A percentile compares a stretch with the other conserved stretches of the same genome.
phyloP scores from a whole-genome alignment of 2,329 filamentous ascomycete species.

The Sporothrix sp. region DNA sequence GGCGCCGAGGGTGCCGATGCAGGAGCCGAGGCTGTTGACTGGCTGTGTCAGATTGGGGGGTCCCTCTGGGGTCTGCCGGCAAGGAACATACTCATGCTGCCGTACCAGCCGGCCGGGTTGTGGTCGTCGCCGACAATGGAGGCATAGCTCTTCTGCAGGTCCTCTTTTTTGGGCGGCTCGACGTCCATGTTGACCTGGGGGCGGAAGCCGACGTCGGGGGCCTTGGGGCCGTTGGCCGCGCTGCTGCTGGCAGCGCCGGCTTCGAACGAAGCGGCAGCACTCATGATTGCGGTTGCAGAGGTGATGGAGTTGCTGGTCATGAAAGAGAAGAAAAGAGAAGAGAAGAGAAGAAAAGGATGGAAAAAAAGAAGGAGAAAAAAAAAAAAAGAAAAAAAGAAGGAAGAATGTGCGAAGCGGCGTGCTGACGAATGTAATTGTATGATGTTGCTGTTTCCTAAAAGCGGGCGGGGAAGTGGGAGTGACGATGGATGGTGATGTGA shows the following conservation, averaged over 20 bases:
- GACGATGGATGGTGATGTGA: neutral
- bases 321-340: neutral
- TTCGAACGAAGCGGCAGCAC: neutral
- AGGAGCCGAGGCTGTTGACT: slow-evolving; percentile 50
- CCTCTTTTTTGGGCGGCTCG: slow-evolving; percentile 68
- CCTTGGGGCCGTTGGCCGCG: neutral
- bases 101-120: slow-evolving; percentile 78
- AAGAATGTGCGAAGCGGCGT: neutral
- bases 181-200: slow-evolving; percentile 54
- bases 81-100: slow-evolving; percentile 70
- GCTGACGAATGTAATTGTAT: neutral
- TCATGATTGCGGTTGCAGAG: neutral
- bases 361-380: too few species aligned
- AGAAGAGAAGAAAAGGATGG: too few species aligned
- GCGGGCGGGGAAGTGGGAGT: neutral
- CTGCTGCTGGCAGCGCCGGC: neutral
- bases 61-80: too few species aligned
- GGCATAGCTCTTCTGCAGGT: slow-evolving; percentile 77
- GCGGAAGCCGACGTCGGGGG: slow-evolving; percentile 32
- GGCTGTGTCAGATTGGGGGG: neutral
- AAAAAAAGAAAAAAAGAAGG: neutral
- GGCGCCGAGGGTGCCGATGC: slow-evolving; percentile 71
- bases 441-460: neutral
- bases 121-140: slow-evolving; percentile 53
- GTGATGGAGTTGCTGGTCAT: neutral